Evolutionary conservation across 2,329 filamentous ascomycete species (phyloP), one percentile per base, ranked within the genome.

Genomic region (Botrytis cinerea): DNA sequence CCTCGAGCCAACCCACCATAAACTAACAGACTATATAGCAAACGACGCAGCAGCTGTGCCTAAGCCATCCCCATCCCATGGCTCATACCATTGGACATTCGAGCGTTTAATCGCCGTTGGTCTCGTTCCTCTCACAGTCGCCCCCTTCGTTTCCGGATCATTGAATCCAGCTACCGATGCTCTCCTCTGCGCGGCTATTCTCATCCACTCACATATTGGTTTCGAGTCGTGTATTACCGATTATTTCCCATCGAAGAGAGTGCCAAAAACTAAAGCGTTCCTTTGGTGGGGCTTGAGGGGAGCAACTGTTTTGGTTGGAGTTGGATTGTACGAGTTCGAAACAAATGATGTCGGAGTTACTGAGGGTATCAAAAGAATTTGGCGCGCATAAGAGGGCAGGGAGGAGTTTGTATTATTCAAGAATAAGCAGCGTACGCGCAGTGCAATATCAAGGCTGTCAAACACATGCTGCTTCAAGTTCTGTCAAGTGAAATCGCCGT

Each of bases 41-140:
- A 99, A 99, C 85, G 95, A 98, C 81, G 89, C 96, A 73, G 92
- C 89, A 46, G 89, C 89, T 57, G 84, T 97, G 38, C 95, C 94
- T 63, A 82, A 88, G 35, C 84, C 93, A 71, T 89, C 88, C 78
- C 90, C 95, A 60, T 86, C 90, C 73, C 93, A 99, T 85, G 96
- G 96, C 79, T 97, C 93, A 84, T 99, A 98, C 87, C 96, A 99
- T 89, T 99, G 96, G 96, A 93, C 92, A 75, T 97, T 97, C 81
- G 96, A 99, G 87, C 94, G 93, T 81, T 82, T 94, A 73, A 85
- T 98, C 79, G 91, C 94, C 73, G 91, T 89, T 73, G 92, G 90
- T 73, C 89, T 99, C 75, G 86, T 99, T 75, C 97, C 96, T 69
- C 87, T 99, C 77, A 94, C 92, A 76, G 87, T 98, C 78, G 92